Base-by-base conservation (phyloP, 495 filamentous ascomycete species). In the Penicillium coprophilum region DNA sequence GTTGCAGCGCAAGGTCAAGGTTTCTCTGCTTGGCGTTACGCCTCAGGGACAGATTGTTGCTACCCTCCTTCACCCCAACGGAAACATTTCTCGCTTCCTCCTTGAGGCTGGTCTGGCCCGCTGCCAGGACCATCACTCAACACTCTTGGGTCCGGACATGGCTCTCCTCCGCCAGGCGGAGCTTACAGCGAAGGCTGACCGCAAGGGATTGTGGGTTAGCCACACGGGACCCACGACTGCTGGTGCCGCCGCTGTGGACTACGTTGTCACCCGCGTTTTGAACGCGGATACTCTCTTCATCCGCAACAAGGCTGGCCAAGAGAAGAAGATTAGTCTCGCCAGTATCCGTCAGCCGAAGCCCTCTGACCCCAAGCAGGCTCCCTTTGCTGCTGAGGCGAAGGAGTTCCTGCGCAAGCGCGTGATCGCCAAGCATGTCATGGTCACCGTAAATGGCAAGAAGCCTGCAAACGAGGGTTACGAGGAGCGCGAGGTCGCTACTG, bases 71-170 rank as follows among this genome's bases (percentile, higher is more conserved):
- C 95, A 97, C 71, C 91, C 91, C 20, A 85, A 87, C 21, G 95
- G 95, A 46, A 96, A 89, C 70, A 94, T 99, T 69, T 90, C 92
- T 27, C 88, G 88, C 53, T 90, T 91, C 69, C 71, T 97, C 15
- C 85, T 97, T 24, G 84, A 91, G 58, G 89, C 89, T 44, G 95
- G 95, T 59, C 76, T 97, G 39, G 95, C 92, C 39, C 82, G 91
- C 61, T 97, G 94, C 78, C 87, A 89, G 40, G 95, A 99, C 69
- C 90, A 90, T 72, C 95, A 99, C 72, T 94, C 91, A 2, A 90
- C 90, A 15, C 74, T 96, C 67, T 83, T 99, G 1, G 95, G 95
- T 15, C 62, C 76, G 8, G 85, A 92, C 46, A 99, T 99, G 94
- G 85, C 85, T 36, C 65, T 79, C 52, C 83, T 97, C 41, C 86